These are phyloP conservation scores for Spinellus fusiger DNA, from an alignment of 192 early-diverging fungal species.

Conservation along the genomic window DNA sequence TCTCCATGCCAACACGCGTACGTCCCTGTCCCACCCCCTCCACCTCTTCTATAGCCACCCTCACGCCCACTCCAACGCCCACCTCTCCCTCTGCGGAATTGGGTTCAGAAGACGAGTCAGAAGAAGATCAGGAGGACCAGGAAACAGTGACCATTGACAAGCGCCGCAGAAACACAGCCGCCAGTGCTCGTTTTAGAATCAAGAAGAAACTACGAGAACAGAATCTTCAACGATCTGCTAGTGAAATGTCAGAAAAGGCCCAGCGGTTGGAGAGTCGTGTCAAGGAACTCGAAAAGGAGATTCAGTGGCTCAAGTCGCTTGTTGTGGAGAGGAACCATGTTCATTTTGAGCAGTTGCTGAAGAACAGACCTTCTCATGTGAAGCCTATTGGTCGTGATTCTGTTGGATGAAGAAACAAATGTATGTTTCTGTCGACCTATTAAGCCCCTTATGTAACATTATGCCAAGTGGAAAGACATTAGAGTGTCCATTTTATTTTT, in stretches of 20 bases:
- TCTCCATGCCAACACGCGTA: neutral
- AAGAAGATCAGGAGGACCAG: too few species aligned
- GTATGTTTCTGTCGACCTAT: too few species aligned
- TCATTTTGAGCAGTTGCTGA: slow-evolving; percentile 3
- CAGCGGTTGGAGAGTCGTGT: slow-evolving; percentile 69
- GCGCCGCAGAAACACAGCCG: slow-evolving; percentile 87
- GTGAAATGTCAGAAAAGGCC: slow-evolving; percentile 72
- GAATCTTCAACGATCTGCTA: slow-evolving; percentile 69
- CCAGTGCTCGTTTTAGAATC: slow-evolving; percentile 87
- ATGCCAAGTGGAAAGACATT: too few species aligned
- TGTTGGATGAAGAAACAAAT: too few species aligned
- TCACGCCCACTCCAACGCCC: neutral
- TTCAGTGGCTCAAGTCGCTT: slow-evolving; percentile 66
- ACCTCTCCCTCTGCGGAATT: neutral
- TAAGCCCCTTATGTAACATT: too few species aligned
- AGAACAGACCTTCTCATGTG: neutral
- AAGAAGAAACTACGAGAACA: slow-evolving; percentile 92
- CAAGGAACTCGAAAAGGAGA: slow-evolving; percentile 84
- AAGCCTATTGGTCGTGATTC: neutral
- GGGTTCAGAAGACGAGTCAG: slow-evolving; percentile 3
- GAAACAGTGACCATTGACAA: too few species aligned
- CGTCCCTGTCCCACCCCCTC: neutral
- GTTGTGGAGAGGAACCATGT: slow-evolving; percentile 31
- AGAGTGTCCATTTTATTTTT: too few species aligned
- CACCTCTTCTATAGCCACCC: neutral